Percentiles rank a stretch among this genome's conserved stretches.
Conservation (phyloP, 2,329 filamentous ascomycete genomes). For the Trichophyton equinum region DNA sequence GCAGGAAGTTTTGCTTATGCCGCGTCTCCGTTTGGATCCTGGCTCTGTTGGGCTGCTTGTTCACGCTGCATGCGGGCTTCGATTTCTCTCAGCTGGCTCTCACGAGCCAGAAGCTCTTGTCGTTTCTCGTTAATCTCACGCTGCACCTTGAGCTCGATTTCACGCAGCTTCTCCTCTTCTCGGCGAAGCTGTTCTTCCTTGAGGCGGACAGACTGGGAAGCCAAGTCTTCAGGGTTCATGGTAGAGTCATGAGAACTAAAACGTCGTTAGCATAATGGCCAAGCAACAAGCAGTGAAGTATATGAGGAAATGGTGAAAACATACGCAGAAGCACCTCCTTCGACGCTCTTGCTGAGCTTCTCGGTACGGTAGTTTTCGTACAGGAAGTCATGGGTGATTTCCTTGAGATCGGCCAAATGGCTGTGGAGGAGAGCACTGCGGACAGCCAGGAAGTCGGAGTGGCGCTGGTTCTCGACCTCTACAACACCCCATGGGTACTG, state of each 20-base stretch:
- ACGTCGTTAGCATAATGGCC: constrained; percentile 3
- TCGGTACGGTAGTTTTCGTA: constrained; percentile 99
- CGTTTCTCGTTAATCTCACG: constrained; percentile 99
- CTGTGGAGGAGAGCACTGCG: constrained; percentile 93
- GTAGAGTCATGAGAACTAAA: constrained; percentile 13
- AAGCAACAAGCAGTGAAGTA: neutral
- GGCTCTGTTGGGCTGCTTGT: constrained; percentile 36
- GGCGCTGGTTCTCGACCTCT: constrained; percentile 96
- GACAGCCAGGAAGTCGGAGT: constrained; percentile 96
- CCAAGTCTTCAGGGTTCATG: constrained; percentile 67
- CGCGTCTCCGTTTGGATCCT: constrained; percentile 21
- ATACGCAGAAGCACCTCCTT: constrained; percentile 76
- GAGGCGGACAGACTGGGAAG: constrained; percentile 90
- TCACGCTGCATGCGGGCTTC: constrained; percentile 94
- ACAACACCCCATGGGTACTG: constrained; percentile 99
- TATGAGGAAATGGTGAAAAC: constrained; percentile 31
- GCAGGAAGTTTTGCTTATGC: neutral
- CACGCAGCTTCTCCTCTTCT: constrained; percentile 98
- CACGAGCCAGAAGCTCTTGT: constrained; percentile 91
- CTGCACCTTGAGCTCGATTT: constrained; percentile 99
- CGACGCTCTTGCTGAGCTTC: constrained; percentile 99
- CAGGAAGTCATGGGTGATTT: constrained; percentile 98
- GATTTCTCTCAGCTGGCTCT: constrained; percentile 97
- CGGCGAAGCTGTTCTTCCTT: constrained; percentile 99
- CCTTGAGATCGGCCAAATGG: constrained; percentile 95